Evolutionary conservation across 2,329 filamentous ascomycete species (phyloP).

Genomic region (Trichoderma sp.): DNA sequence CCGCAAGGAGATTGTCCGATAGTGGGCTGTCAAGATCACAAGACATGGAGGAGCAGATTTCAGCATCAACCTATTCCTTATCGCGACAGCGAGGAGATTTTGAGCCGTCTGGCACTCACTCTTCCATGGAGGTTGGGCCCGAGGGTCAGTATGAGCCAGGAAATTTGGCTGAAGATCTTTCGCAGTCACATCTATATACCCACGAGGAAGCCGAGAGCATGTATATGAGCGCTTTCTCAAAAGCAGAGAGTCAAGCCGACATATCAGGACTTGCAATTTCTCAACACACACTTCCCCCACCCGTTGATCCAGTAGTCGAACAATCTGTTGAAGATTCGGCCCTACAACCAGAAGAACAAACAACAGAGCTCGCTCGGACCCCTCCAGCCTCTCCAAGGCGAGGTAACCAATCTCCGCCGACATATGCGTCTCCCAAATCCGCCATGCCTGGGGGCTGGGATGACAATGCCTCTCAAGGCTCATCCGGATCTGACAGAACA

Average conservation of each 20-base stretch:
- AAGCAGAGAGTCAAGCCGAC: conserved; percentile 35
- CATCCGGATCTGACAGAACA: conserved; percentile 18
- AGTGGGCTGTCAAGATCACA: not conserved
- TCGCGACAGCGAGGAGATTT: not conserved
- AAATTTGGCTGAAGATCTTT: conserved; percentile 47
- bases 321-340: not conserved
- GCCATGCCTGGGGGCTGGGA: conserved; percentile 55
- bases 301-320: not conserved
- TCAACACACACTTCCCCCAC: not conserved
- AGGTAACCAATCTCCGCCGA: conserved; percentile 2
- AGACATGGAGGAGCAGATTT: not conserved
- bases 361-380: not conserved
- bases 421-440: not conserved
- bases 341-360: not conserved
- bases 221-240: conserved; percentile 74
- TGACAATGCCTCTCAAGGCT: conserved; percentile 24
- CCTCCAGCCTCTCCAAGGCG: conserved; percentile 15
- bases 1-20: conserved; percentile 1
- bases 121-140: not conserved
- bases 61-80: not conserved
- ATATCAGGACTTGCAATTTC: conserved; percentile 2
- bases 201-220: conserved; percentile 82
- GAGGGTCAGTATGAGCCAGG: not conserved
- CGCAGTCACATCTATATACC: conserved; percentile 67
- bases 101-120: not conserved